phyloP scores from a whole-genome alignment of 1,139 yeast species.

The Lodderomyces margitis region DNA sequence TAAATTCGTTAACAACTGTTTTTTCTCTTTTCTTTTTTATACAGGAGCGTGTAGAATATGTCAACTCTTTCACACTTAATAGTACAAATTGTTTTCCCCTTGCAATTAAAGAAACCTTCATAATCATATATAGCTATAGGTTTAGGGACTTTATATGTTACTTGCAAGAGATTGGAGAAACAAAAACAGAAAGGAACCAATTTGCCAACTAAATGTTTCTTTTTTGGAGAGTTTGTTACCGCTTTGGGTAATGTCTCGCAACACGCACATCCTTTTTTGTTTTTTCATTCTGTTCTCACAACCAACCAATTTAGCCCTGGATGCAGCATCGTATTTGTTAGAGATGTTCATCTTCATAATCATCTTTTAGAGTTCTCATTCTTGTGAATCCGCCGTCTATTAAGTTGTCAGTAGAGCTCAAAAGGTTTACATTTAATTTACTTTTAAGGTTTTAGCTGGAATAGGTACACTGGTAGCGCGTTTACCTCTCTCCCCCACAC shows the following conservation, averaged over 20 bases:
- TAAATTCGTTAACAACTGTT: too few species aligned
- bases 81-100: too few species aligned
- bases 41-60: not conserved
- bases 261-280: not conserved
- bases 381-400: too few species aligned
- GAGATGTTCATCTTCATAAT: too few species aligned
- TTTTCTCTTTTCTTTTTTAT: too few species aligned
- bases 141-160: too few species aligned
- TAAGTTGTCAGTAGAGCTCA: too few species aligned
- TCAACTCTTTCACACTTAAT: too few species aligned
- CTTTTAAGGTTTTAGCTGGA: not conserved
- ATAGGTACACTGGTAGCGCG: constrained; percentile 1
- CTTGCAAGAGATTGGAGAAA: too few species aligned
- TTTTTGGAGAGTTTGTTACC: not conserved
- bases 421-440: too few species aligned
- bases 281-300: not conserved
- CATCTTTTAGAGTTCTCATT: too few species aligned
- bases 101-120: not conserved
- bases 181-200: too few species aligned
- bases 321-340: not conserved
- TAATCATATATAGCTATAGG: not conserved
- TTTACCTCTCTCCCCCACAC: not conserved
- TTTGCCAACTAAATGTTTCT: not conserved
- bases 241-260: not conserved
- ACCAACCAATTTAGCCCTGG: not conserved